Conservation (phyloP, 75 land plant species). For the Pinus taeda region DNA sequence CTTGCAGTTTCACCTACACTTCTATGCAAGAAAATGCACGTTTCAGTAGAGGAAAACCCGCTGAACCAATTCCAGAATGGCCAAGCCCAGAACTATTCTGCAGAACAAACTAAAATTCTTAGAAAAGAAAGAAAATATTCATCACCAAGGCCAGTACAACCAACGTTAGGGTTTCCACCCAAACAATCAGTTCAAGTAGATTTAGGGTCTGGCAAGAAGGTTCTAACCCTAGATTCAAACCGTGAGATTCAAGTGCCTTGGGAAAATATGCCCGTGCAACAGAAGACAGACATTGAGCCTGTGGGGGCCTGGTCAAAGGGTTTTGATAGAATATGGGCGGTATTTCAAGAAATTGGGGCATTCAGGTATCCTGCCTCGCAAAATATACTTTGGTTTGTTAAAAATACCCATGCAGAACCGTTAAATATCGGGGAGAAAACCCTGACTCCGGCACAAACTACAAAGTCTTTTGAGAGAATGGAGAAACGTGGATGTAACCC, state of each 20-base stretch:
- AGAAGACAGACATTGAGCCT: background rate
- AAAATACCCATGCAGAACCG: background rate
- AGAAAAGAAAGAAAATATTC: background rate
- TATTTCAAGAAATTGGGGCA: constrained; percentile 2
- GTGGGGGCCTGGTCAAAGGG: background rate
- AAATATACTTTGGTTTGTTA: background rate
- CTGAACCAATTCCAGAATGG: background rate
- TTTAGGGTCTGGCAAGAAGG: background rate
- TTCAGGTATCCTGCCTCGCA: background rate
- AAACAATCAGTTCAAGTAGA: background rate
- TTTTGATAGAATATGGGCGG: background rate
- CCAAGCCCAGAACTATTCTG: background rate
- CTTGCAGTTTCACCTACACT: background rate
- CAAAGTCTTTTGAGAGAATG: background rate
- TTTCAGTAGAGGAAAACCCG: background rate
- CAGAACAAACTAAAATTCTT: background rate
- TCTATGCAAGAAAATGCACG: background rate
- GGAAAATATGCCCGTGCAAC: background rate
- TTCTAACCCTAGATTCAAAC: background rate
- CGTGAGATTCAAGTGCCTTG: background rate
- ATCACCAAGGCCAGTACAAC: background rate
- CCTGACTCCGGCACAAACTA: background rate
- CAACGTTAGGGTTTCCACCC: too few relatives aligned
- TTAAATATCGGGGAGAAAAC: background rate
- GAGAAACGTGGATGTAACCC: background rate